Percentiles rank a stretch among this genome's conserved stretches.
phyloP scores from a whole-genome alignment of 2,329 filamentous ascomycete genomes.

The Pestalotiopsis fici region DNA sequence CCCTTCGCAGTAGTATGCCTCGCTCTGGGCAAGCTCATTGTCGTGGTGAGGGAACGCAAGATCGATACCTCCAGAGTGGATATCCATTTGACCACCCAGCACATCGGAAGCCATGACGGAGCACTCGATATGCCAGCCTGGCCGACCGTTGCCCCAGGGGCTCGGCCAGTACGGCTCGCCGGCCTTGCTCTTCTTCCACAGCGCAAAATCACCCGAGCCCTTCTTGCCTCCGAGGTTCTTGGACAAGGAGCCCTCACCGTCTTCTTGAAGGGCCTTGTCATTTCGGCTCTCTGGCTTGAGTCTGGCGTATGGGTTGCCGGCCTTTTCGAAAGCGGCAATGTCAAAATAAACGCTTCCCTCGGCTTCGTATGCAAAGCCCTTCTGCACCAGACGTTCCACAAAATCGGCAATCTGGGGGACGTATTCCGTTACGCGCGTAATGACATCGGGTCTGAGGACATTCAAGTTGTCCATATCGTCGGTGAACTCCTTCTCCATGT shows the following conservation, averaged over 20 bases:
- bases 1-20: constrained; percentile 65
- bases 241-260: constrained; percentile 83
- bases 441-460: constrained; percentile 75
- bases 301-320: constrained; percentile 82
- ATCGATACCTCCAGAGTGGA: constrained; percentile 91
- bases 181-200: constrained; percentile 91
- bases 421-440: constrained; percentile 92
- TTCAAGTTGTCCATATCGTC: constrained; percentile 87
- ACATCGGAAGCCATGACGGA: constrained; percentile 91
- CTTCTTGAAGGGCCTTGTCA: constrained; percentile 79
- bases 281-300: constrained; percentile 84
- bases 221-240: constrained; percentile 68
- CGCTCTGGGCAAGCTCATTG: constrained; percentile 78
- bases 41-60: constrained; percentile 91
- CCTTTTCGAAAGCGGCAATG: constrained; percentile 80
- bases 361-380: constrained; percentile 80
- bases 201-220: constrained; percentile 79
- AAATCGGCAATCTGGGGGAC: constrained; percentile 85
- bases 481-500: constrained; percentile 85
- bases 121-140: constrained; percentile 98
- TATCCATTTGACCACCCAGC: constrained; percentile 83
- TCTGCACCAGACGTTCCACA: constrained; percentile 78
- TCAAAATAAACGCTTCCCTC: constrained; percentile 96
- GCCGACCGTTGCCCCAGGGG: constrained; percentile 83
- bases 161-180: constrained; percentile 91